Conservation (phyloP, 345 rosid genomes). For the Streptanthus diversifolius region DNA sequence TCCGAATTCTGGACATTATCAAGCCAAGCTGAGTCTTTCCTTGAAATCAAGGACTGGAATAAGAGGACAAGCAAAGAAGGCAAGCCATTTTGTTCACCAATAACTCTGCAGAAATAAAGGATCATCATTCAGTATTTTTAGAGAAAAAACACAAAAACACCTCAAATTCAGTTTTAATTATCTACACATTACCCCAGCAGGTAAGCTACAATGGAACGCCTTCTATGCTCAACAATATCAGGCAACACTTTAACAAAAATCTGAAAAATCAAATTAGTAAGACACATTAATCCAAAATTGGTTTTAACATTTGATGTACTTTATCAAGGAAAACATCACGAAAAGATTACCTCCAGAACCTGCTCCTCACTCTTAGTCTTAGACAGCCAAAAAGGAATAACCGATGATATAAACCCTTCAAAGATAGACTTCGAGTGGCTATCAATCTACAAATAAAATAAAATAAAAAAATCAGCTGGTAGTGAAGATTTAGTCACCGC, state of each 20-base stretch:
- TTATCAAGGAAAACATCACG: not conserved
- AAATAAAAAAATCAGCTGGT: not conserved
- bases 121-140: slow-evolving; percentile 3
- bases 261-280: slow-evolving; percentile 39
- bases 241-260: slow-evolving; percentile 78
- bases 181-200: slow-evolving; percentile 61
- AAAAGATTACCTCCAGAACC: slow-evolving; percentile 62
- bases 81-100: slow-evolving; percentile 76
- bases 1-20: slow-evolving; percentile 30
- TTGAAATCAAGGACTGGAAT: slow-evolving; percentile 56
- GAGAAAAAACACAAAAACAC: not conserved
- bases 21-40: slow-evolving; percentile 45
- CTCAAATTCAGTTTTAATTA: not conserved
- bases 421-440: slow-evolving; percentile 64
- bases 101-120: slow-evolving; percentile 48
- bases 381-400: slow-evolving; percentile 81
- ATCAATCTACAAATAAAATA: slow-evolving; percentile 57
- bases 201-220: slow-evolving; percentile 59
- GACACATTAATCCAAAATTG: not conserved
- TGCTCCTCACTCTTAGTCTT: slow-evolving; percentile 50
- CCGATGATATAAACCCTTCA: slow-evolving; percentile 73
- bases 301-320: not conserved
- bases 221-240: slow-evolving; percentile 70
- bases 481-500: not conserved
- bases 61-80: slow-evolving; percentile 75